Evolutionary conservation across 2,329 filamentous ascomycete genomes (phyloP).

Genomic region (Pseudogymnoascus sp.): DNA sequence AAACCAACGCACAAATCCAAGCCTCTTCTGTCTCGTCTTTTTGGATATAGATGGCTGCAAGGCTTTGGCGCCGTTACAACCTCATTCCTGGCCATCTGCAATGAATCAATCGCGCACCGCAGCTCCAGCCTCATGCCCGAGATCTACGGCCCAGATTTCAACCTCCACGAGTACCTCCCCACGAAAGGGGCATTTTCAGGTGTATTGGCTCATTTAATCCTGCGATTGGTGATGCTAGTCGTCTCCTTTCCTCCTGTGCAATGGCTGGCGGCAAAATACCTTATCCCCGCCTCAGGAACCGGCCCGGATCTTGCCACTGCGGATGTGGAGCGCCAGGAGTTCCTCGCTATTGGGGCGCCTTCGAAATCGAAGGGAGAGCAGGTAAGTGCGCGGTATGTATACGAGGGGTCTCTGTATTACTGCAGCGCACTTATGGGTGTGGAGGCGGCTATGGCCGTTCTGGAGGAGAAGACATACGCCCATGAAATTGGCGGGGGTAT

Average conservation of each 20-base stretch:
- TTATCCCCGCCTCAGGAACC: neutral
- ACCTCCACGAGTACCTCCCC: neutral
- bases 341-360: neutral
- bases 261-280: neutral
- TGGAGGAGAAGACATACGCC: conserved; percentile 33
- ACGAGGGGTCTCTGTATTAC: conserved; percentile 8
- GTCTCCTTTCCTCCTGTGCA: neutral
- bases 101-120: conserved; percentile 9
- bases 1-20: neutral
- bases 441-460: conserved; percentile 10
- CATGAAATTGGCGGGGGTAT: conserved; percentile 37
- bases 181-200: neutral
- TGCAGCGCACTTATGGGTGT: conserved; percentile 12
- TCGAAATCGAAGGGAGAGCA: neutral
- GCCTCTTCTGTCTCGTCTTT: neutral
- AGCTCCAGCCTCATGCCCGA: conserved; percentile 7
- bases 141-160: conserved; percentile 7
- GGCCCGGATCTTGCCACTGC: neutral
- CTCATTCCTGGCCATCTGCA: conserved; percentile 9
- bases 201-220: neutral
- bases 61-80: conserved; percentile 8
- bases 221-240: neutral
- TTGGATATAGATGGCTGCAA: conserved; percentile 4
- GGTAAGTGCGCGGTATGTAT: neutral
- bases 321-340: neutral